Base-by-base conservation (phyloP, 2,329 filamentous ascomycete species). In the Aspergillus sergii region DNA sequence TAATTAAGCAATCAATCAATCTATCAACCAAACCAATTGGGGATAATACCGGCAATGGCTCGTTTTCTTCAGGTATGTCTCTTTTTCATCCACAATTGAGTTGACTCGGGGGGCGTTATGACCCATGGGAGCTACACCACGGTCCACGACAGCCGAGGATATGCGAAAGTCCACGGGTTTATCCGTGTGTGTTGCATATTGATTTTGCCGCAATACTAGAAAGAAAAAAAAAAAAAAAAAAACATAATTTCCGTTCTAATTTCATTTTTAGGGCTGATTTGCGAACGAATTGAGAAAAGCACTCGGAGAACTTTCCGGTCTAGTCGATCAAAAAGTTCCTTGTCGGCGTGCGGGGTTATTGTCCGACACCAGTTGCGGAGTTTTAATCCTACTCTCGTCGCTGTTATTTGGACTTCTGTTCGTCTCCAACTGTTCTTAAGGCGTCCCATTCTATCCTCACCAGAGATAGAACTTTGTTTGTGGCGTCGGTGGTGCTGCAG, bases 401-500 rank as follows among this genome's bases (percentile, higher is more conserved):
- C 26, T 11, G 26, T 16, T 19, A 10, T 5, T 51, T 30, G 1
- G 5, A 51, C 19, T 51, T 51, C 16, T 12, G 4, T 51, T 32
- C 3, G 4, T n/a, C 28, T 34, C 16, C 26, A n/a, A 12, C 28
- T 21, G 3, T 34, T 55, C 30, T 26, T 32, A 32, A 34, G 19
- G 23, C 28, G n/a, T 53, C 28, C 10, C 26, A 32, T 32, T 53
- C 16, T 11, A 19, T 28, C 45, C 9, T 30, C 23, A 36, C n/a
- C 39, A 11, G n/a, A 36, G 32, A 23, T n/a, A 32, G 51, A 21
- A 7, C 3, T 14, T 36, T 23, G n/a, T 46, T 12, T 34, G 30
- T 60, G 50, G 58, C 50, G 50, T 48, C n/a, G 39, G 34, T 10
- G 7, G 39, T 30, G 51, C 41, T 28, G 51, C 51, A 54, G 51